These are phyloP conservation scores for Withania somnifera DNA, from an alignment of 305 asterid species.

Conservation along the genomic window DNA sequence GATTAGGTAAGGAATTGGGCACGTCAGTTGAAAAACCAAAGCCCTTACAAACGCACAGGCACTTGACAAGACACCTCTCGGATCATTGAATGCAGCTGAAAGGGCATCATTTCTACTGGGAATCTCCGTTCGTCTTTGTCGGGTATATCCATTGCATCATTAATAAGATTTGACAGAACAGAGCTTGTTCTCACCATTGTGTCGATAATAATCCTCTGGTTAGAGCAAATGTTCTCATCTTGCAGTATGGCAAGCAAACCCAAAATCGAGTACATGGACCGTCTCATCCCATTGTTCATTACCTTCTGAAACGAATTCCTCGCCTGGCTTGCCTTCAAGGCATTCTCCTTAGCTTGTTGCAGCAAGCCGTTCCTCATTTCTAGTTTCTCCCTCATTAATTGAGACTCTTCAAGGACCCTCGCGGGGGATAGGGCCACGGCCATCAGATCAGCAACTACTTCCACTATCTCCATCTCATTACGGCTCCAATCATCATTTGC, in stretches of 20 bases:
- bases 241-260: slow-evolving; percentile 25
- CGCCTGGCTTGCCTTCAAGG: slow-evolving; percentile 33
- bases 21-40: slow-evolving; percentile 20
- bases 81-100: slow-evolving; percentile 27
- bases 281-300: slow-evolving; percentile 39
- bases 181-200: slow-evolving; percentile 21
- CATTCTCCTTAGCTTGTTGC: slow-evolving; percentile 27
- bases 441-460: slow-evolving; percentile 43
- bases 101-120: slow-evolving; percentile 22
- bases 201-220: slow-evolving; percentile 24
- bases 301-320: slow-evolving; percentile 32
- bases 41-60: slow-evolving; percentile 21
- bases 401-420: slow-evolving; percentile 37
- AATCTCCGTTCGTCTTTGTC: slow-evolving; percentile 30
- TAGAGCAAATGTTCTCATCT: slow-evolving; percentile 11
- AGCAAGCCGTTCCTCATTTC: slow-evolving; percentile 21
- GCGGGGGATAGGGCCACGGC: slow-evolving; percentile 42
- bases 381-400: slow-evolving; percentile 26
- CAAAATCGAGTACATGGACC: slow-evolving; percentile 28
- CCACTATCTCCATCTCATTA: slow-evolving; percentile 33
- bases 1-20: slow-evolving; percentile 19
- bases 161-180: slow-evolving; percentile 25
- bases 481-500: slow-evolving; percentile 17
- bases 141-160: slow-evolving; percentile 34
- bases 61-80: slow-evolving; percentile 28